Base-by-base conservation (phyloP, 164 flowering plant species). In the Nelumbo lutea region DNA sequence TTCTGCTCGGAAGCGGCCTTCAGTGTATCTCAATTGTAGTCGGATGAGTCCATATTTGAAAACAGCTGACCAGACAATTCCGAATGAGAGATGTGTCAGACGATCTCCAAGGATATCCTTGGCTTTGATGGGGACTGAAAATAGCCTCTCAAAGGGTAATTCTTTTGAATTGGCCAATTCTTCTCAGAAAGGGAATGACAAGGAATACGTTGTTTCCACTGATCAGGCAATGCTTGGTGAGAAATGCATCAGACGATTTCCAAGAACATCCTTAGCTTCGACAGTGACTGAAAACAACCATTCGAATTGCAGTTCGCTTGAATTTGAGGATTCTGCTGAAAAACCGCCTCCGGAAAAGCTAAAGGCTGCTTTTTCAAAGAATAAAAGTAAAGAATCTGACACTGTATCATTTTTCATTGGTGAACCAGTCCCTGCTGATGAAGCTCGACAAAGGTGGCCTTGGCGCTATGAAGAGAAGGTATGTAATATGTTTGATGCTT, bases 391-490 rank as follows among this genome's bases (percentile, higher is more conserved):
- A 41, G 61, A 47, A 58, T 3, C 67, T 2, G 9, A 39, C 6
- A 55, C 1, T 59, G 51, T 2, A 8, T 70, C 67, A 46, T 77
- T 69, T 62, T 82, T 85, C 10, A 52, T 83, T 59, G 90, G 95
- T 50, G 89, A 87, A 43, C 85, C 95, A 1, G 74, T 89, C 61
- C 77, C 80, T 1, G 70, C 44, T 9, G 84, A 78, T 44, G 86
- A 81, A 72, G 95, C 95, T 74, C 76, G 53, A 59, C 53, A 74
- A 56, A 79, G 77, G 62, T 89, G 95, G 95, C 71, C 73, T 53
- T 84, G 87, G 89, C 85, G 91, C 6, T 89, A 85, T 64, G 77
- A 86, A 56, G 56, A 75, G 68, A 83, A 85, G 91, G 95, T 89
- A 40, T 27, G 14, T 27, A 27, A 27, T 27, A 27, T 27, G 27